phyloP scores from a whole-genome alignment of 2,329 filamentous ascomycete species.

The Microsporum canis region DNA sequence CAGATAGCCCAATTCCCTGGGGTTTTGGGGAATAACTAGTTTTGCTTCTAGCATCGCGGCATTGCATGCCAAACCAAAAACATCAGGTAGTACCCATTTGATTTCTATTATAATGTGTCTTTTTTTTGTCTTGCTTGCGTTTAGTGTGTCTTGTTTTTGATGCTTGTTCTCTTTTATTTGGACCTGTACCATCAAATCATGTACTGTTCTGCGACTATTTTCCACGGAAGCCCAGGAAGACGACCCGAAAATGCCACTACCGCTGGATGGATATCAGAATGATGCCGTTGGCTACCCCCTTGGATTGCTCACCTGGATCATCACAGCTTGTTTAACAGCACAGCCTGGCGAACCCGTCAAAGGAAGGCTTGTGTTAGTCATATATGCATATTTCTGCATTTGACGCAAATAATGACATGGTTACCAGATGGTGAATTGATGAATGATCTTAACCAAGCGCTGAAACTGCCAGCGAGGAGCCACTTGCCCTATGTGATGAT shows the following conservation, averaged over 20 bases:
- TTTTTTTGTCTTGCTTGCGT: conserved; percentile 15
- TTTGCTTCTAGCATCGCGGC: conserved; percentile 21
- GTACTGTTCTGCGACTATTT: conserved; percentile 4
- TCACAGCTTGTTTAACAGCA: conserved; percentile 12
- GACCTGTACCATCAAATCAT: conserved; percentile 17
- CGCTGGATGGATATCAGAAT: neutral
- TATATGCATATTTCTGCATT: conserved; percentile 32
- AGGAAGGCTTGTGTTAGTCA: conserved; percentile 16
- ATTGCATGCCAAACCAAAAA: conserved; percentile 11
- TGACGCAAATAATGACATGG: conserved; percentile 10
- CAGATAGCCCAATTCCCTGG: neutral
- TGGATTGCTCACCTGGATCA: conserved; percentile 18
- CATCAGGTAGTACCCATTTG: conserved; percentile 35
- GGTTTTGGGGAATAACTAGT: conserved; percentile 12
- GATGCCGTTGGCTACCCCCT: neutral
- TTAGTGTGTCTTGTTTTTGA: conserved; percentile 11
- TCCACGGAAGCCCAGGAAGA: neutral
- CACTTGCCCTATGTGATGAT: neutral
- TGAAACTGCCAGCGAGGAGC: conserved; percentile 13
- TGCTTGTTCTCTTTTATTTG: conserved; percentile 1
- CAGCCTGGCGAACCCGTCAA: conserved; percentile 23
- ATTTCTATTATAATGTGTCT: conserved; percentile 22
- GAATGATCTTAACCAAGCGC: conserved; percentile 16
- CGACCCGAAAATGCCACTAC: neutral
- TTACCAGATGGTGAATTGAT: conserved; percentile 14